Evolutionary conservation across 768 basidiomycete species (phyloP).

Genomic region (Rhizopogon rudus): DNA sequence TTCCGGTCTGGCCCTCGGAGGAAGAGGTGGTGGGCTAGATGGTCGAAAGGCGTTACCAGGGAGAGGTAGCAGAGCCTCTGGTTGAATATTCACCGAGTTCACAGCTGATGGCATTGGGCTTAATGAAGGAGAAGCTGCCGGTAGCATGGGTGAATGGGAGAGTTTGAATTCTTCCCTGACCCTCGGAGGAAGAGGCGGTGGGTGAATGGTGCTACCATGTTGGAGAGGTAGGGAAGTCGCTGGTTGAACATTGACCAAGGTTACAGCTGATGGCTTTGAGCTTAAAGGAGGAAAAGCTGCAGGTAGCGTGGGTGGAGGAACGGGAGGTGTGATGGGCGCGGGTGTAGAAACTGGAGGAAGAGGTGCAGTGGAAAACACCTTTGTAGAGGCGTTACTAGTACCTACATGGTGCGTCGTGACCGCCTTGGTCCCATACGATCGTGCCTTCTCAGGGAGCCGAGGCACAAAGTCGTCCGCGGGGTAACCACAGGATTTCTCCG

Average conservation of each 20-base stretch:
- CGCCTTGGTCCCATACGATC: background rate
- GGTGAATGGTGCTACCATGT: too few species aligned
- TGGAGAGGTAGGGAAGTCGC: background rate
- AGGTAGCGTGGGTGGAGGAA: background rate
- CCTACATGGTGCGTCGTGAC: background rate
- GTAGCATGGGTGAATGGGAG: background rate
- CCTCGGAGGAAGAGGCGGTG: background rate
- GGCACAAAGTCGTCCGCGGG: background rate
- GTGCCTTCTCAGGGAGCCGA: background rate
- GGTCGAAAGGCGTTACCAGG: background rate
- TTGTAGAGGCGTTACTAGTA: background rate
- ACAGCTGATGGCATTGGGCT: background rate
- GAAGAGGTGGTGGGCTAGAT: background rate
- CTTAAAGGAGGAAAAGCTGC: background rate
- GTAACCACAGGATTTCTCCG: background rate
- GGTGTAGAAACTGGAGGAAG: background rate
- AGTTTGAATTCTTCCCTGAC: too few species aligned
- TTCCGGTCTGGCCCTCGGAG: background rate
- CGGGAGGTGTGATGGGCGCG: background rate
- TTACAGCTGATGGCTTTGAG: background rate
- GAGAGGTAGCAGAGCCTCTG: background rate
- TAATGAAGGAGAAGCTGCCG: background rate
- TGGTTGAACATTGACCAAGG: background rate
- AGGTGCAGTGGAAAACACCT: background rate
- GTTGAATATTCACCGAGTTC: background rate